Evolutionary conservation across 2,329 filamentous ascomycete species (phyloP).

Genomic region (Epichloe sp.): DNA sequence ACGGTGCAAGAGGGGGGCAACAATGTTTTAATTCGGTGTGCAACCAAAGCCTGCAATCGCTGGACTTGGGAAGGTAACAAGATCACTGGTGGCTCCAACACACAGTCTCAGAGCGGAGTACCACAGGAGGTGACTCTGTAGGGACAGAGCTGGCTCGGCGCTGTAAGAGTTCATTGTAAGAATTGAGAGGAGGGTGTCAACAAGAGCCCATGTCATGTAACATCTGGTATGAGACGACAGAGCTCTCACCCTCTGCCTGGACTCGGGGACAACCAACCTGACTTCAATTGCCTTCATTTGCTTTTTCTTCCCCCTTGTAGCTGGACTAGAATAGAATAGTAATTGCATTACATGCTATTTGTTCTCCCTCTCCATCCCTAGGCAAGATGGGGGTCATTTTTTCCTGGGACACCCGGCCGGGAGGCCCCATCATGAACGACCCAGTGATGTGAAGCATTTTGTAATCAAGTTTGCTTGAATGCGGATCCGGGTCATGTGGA

Average conservation of each 20-base stretch:
- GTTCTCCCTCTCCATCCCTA: no score
- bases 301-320: no score
- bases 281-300: background rate
- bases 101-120: background rate
- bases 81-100: background rate
- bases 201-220: no score
- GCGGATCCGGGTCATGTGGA: background rate
- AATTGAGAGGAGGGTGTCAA: background rate
- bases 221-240: background rate
- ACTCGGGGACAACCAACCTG: background rate
- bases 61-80: background rate
- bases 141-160: no score
- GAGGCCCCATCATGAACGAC: background rate
- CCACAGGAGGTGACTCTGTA: slow-evolving; percentile 5
- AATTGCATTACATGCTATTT: no score
- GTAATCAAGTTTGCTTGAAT: background rate
- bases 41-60: background rate
- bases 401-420: background rate
- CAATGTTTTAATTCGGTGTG: background rate
- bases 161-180: background rate
- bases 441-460: background rate
- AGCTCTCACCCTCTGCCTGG: no score
- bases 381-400: no score
- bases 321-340: no score
- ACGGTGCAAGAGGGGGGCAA: background rate